Evolutionary conservation across 148 eudicot genomes (phyloP).

Genomic region (Chenopodium quinoa): DNA sequence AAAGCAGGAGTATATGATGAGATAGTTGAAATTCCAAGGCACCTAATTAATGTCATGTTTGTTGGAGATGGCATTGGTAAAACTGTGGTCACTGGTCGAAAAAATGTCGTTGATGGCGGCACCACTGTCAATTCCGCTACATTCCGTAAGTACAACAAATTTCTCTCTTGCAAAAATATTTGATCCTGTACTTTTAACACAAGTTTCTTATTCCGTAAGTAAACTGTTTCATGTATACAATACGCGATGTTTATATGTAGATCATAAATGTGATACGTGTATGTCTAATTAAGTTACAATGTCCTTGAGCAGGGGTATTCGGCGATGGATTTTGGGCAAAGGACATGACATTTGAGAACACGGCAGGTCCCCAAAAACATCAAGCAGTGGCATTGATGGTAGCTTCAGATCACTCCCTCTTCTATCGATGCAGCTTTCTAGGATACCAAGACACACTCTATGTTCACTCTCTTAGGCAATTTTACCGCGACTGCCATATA

Average conservation of each 20-base stretch:
- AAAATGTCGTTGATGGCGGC: conserved; percentile 52
- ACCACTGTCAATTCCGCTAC: conserved; percentile 60
- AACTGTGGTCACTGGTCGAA: conserved; percentile 56
- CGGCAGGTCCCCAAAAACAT: conserved; percentile 62
- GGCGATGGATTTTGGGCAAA: conserved; percentile 75
- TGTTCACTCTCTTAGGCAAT: conserved; percentile 57
- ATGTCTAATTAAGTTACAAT: background rate
- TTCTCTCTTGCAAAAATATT: too few species aligned
- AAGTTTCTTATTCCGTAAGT: background rate
- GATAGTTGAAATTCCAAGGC: conserved; percentile 46
- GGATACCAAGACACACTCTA: conserved; percentile 72
- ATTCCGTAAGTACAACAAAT: conserved; percentile 36
- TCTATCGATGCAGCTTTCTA: conserved; percentile 55
- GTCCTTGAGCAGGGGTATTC: conserved; percentile 36
- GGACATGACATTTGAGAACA: conserved; percentile 70
- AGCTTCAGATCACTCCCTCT: conserved; percentile 52
- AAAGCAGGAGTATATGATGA: conserved; percentile 67
- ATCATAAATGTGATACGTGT: background rate
- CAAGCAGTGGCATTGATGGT: conserved; percentile 68
- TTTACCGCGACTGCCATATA: conserved; percentile 70
- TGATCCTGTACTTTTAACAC: background rate
- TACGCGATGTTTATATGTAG: background rate
- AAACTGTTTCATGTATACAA: background rate
- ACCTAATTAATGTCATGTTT: conserved; percentile 56
- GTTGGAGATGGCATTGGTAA: conserved; percentile 78